These are phyloP conservation scores for Aegilops speltoides DNA, from an alignment of 176 grass and related monocot species.

Conservation along the genomic window DNA sequence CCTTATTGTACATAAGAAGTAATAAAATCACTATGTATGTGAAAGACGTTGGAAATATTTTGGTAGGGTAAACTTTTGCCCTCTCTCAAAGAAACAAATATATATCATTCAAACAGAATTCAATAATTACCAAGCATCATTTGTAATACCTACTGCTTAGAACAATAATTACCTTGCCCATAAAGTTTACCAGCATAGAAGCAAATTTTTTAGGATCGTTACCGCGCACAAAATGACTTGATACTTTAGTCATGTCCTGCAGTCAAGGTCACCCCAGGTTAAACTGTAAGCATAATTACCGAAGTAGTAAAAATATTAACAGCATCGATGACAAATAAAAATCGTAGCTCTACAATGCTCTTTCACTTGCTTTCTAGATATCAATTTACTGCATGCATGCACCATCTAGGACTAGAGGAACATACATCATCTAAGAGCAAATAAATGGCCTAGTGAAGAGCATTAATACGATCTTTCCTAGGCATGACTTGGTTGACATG, in stretches of 20 bases:
- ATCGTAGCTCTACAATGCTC: slow-evolving; percentile 2
- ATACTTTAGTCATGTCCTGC: slow-evolving; percentile 94
- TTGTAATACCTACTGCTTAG: not conserved
- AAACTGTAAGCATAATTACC: slow-evolving; percentile 18
- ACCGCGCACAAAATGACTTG: slow-evolving; percentile 94
- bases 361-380: not conserved
- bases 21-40: not conserved
- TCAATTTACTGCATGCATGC: not conserved
- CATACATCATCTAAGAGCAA: not conserved
- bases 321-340: not conserved
- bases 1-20: not conserved
- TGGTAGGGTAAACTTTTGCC: not conserved
- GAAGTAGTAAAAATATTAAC: slow-evolving; percentile 20
- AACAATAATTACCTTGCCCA: slow-evolving; percentile 81
- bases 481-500: not conserved
- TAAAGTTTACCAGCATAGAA: slow-evolving; percentile 86
- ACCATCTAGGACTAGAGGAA: not conserved
- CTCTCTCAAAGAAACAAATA: slow-evolving; percentile 7
- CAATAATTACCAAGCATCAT: not conserved
- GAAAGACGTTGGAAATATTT: not conserved
- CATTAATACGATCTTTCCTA: not conserved
- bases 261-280: slow-evolving; percentile 32
- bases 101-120: slow-evolving; percentile 7
- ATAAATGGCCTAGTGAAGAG: not conserved
- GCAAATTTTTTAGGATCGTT: slow-evolving; percentile 87